phyloP scores from a whole-genome alignment of 129 eudicot species.

The Mikania micrantha region DNA sequence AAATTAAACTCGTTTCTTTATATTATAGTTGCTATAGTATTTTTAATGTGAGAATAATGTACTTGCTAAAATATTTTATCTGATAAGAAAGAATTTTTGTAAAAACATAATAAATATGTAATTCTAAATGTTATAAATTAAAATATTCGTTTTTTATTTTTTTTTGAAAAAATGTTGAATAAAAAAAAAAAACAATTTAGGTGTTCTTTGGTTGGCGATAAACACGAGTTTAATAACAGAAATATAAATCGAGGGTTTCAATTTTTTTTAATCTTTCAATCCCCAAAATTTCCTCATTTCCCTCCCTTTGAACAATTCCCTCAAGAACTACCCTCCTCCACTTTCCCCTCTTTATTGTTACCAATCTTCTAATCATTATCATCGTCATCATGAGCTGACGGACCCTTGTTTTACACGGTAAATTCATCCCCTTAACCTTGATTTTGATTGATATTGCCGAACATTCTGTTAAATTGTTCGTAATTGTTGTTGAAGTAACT shows the following conservation, averaged over 20 bases:
- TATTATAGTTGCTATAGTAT: no score
- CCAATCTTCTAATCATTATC: constrained; percentile 28
- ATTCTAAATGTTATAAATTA: no score
- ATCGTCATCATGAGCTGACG: constrained; percentile 28
- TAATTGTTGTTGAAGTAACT: background rate
- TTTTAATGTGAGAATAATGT: no score
- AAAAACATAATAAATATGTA: no score
- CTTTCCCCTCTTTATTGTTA: constrained; percentile 22
- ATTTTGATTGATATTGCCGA: background rate
- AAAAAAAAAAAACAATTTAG: no score
- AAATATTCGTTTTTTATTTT: no score
- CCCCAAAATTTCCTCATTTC: constrained; percentile 25
- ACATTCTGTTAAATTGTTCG: background rate
- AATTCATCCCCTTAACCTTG: background rate
- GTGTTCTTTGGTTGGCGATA: background rate
- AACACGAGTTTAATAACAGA: constrained; percentile 5
- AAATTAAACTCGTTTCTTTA: no score
- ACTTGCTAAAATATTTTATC: no score
- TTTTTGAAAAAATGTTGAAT: no score
- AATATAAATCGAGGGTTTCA: constrained; percentile 45
- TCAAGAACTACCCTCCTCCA: constrained; percentile 21
- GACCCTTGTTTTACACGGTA: constrained; percentile 24
- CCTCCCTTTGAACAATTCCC: constrained; percentile 33
- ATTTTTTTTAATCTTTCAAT: constrained; percentile 9
- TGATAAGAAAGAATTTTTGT: no score